These are phyloP conservation scores for Sporobolus alterniflorus DNA, from an alignment of 202 grass and related monocot species.

Conservation along the genomic window DNA sequence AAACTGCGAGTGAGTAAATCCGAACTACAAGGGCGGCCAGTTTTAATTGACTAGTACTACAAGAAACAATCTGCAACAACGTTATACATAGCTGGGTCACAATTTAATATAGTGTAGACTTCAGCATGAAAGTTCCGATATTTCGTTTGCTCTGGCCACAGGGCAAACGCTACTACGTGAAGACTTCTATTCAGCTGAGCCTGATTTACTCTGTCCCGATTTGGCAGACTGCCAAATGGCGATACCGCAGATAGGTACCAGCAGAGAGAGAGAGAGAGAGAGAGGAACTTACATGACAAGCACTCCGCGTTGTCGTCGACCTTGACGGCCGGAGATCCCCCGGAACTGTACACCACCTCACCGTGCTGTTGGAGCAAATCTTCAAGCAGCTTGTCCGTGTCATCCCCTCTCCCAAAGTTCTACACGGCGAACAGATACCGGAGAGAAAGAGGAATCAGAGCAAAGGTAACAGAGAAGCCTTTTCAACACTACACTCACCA, in stretches of 20 bases:
- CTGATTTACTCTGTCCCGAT: background rate
- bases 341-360: conserved; percentile 78
- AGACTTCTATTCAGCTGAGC: background rate
- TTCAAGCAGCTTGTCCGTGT: conserved; percentile 82
- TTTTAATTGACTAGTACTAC: background rate
- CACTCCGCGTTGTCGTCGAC: conserved; percentile 83
- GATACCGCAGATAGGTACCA: conserved; percentile 4
- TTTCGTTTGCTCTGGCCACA: background rate
- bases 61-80: background rate
- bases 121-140: background rate
- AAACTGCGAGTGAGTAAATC: background rate
- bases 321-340: conserved; percentile 38
- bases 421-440: conserved; percentile 13
- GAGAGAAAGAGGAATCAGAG: background rate
- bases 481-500: background rate
- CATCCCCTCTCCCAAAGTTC: conserved; percentile 55
- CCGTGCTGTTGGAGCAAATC: conserved; percentile 93
- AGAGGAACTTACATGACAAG: conserved; percentile 69
- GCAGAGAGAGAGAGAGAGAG: background rate
- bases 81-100: background rate
- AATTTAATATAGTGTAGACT: background rate
- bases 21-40: background rate
- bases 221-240: background rate
- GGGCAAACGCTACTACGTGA: background rate
- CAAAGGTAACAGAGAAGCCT: background rate